Evolutionary conservation across 75 land plant species (phyloP).

Genomic region (Cunninghamia lanceolata): DNA sequence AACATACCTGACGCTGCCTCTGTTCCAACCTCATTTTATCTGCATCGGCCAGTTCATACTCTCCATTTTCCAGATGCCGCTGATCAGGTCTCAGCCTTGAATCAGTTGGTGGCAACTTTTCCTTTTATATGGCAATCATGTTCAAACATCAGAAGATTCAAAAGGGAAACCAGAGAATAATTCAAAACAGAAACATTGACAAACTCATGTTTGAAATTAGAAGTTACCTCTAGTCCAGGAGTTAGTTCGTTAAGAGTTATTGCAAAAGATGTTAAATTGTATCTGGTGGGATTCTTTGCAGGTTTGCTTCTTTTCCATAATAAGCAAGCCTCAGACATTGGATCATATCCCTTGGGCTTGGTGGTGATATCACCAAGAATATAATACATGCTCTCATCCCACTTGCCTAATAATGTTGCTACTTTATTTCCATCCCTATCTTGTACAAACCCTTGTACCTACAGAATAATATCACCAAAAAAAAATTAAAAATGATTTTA

Average conservation of each 20-base stretch:
- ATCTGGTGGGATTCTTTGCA: slow-evolving; percentile 61
- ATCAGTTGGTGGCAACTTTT: slow-evolving; percentile 90
- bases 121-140: slow-evolving; percentile 32
- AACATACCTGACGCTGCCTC: slow-evolving; percentile 29
- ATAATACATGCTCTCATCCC: slow-evolving; percentile 97
- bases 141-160: not conserved
- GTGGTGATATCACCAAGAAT: slow-evolving; percentile 65
- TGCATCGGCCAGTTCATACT: slow-evolving; percentile 76
- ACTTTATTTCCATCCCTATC: slow-evolving; percentile 73
- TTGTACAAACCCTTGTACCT: slow-evolving; percentile 95
- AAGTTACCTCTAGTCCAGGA: slow-evolving; percentile 77
- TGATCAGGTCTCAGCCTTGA: slow-evolving; percentile 92
- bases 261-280: slow-evolving; percentile 89
- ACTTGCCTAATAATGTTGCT: slow-evolving; percentile 89
- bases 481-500: not conserved
- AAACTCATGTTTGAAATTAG: not conserved
- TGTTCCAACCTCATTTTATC: slow-evolving; percentile 87
- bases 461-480: slow-evolving; percentile 10
- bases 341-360: slow-evolving; percentile 69
- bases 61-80: slow-evolving; percentile 86
- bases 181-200: not conserved
- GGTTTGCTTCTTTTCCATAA: slow-evolving; percentile 76
- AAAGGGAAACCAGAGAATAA: not conserved
- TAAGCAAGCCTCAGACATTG: slow-evolving; percentile 57
- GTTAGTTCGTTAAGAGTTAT: slow-evolving; percentile 88